A percentile compares a stretch with the other conserved stretches of the same genome.
phyloP scores from a whole-genome alignment of 2,329 filamentous ascomycete species.

The Fusarium nodosum region DNA sequence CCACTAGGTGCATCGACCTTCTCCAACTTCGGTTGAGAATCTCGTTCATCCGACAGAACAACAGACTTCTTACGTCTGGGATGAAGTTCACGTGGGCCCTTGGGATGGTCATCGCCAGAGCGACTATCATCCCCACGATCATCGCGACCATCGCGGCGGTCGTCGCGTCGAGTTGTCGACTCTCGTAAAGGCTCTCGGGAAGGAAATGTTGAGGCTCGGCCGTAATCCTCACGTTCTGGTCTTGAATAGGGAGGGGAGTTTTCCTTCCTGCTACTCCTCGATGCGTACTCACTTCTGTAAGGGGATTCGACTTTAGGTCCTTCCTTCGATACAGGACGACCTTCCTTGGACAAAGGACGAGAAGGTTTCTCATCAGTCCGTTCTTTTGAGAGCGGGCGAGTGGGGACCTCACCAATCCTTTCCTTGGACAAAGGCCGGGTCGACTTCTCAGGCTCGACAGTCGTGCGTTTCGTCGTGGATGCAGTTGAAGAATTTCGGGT shows the following conservation, averaged over 20 bases:
- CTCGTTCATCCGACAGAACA: slow-evolving; percentile 55
- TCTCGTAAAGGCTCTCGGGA: slow-evolving; percentile 34
- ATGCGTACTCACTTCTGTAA: slow-evolving; percentile 47
- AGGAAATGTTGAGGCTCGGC: slow-evolving; percentile 30
- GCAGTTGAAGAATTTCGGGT: slow-evolving; percentile 48
- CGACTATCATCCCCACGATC: slow-evolving; percentile 52
- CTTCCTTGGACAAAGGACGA: slow-evolving; percentile 54
- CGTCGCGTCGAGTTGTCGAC: slow-evolving; percentile 28
- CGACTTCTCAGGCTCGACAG: slow-evolving; percentile 47
- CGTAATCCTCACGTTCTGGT: slow-evolving; percentile 42
- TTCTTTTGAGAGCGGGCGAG: slow-evolving; percentile 54
- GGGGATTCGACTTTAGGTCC: slow-evolving; percentile 37
- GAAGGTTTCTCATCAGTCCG: slow-evolving; percentile 41
- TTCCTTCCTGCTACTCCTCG: slow-evolving; percentile 51
- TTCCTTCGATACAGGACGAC: slow-evolving; percentile 54
- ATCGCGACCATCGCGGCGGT: slow-evolving; percentile 47
- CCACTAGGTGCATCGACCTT: slow-evolving; percentile 42
- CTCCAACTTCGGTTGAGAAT: slow-evolving; percentile 44
- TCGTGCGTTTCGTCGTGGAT: slow-evolving; percentile 50
- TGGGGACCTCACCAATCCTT: slow-evolving; percentile 38
- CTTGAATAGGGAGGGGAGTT: slow-evolving; percentile 50
- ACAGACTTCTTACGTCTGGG: slow-evolving; percentile 54
- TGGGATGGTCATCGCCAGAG: slow-evolving; percentile 58
- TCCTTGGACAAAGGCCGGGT: slow-evolving; percentile 54
- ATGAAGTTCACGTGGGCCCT: slow-evolving; percentile 48